A percentile compares a stretch with the other conserved stretches of the same genome.
Evolutionary conservation across 1,139 yeast genomes (phyloP).

Genomic region (Pichia sp.): DNA sequence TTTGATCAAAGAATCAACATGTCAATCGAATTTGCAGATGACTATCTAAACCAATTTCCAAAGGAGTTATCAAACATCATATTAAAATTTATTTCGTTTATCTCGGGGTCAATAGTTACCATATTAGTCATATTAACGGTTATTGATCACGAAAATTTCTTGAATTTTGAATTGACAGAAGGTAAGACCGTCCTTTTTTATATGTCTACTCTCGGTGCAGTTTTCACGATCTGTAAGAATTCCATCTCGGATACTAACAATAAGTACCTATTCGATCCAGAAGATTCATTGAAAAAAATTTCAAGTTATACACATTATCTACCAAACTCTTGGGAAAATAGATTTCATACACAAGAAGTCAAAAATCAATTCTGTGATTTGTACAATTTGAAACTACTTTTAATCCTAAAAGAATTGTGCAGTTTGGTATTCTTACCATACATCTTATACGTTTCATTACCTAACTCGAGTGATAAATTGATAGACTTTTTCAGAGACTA

Average conservation of each 20-base stretch:
- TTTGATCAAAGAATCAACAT: constrained; percentile 75
- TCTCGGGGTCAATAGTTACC: constrained; percentile 88
- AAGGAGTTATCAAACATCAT: constrained; percentile 70
- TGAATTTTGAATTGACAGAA: constrained; percentile 83
- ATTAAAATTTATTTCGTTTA: constrained; percentile 66
- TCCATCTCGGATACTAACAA: constrained; percentile 45
- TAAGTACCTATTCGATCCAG: constrained; percentile 78
- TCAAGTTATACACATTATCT: constrained; percentile 87
- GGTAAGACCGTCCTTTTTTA: constrained; percentile 84
- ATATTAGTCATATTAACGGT: constrained; percentile 80
- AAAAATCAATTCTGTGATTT: constrained; percentile 78
- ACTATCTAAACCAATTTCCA: constrained; percentile 90
- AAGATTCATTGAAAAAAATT: constrained; percentile 72
- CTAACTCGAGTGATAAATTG: constrained; percentile 68
- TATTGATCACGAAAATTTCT: constrained; percentile 88
- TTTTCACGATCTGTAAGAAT: constrained; percentile 42
- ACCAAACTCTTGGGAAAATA: constrained; percentile 85
- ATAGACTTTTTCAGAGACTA: constrained; percentile 89
- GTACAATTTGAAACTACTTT: constrained; percentile 69
- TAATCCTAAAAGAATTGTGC: constrained; percentile 75
- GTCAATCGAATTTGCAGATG: constrained; percentile 76
- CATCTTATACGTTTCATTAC: constrained; percentile 79
- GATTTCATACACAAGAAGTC: constrained; percentile 77
- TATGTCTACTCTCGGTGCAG: constrained; percentile 75
- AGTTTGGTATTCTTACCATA: constrained; percentile 86